Base-by-base conservation (phyloP, 2,329 filamentous ascomycete genomes). In the Penicillium concentricum region DNA sequence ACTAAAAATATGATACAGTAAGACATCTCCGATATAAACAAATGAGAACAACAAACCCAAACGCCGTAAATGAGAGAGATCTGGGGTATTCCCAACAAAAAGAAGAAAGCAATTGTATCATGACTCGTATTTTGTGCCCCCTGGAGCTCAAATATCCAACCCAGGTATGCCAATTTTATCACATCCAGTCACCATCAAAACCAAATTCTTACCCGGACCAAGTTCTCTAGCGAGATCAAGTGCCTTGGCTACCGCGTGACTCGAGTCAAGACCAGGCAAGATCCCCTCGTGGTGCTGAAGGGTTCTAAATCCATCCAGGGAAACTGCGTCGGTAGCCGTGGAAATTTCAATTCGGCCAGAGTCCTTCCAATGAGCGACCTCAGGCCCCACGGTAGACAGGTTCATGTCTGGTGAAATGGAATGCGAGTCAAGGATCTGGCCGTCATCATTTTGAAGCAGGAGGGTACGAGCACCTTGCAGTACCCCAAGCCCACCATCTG, bases 371-470 rank as follows among this genome's bases (percentile, higher is more conserved):
- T 67, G 56, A 35, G 64, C 64, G 30, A 67, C 45, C 37, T 67
- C 64, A 22, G 64, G 64, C 5, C 63, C 60, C 58, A 65, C 64
- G 5, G 58, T 66, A 16, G 64, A 66, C 13, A 67, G 42, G 30
- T 66, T 66, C 61, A 67, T 55, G 44, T 67, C 64, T 42, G 63
- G 64, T 9, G 64, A 67, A 45, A 67, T 66, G 2, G 64, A 67
- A 30, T 65, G 51, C 8, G 63, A 65, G 35, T 67, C 64, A 34
- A 61, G 44, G 38, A 67, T 60, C 47, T 67, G 64, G 2, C 64
- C 64, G 38, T 67, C 60, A 4, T 52, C 5, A n/a, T 61, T 61
- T 54, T 67, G 64, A 30, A 67, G 62, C 51, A 67, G 56, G 12
- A 64, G 52, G 20, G 64, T 67, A 10, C 62, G 61, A n/a, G 64